These are phyloP conservation scores for Aspergillus incahuasiensis DNA, from an alignment of 495 filamentous ascomycete genomes.

Conservation along the genomic window DNA sequence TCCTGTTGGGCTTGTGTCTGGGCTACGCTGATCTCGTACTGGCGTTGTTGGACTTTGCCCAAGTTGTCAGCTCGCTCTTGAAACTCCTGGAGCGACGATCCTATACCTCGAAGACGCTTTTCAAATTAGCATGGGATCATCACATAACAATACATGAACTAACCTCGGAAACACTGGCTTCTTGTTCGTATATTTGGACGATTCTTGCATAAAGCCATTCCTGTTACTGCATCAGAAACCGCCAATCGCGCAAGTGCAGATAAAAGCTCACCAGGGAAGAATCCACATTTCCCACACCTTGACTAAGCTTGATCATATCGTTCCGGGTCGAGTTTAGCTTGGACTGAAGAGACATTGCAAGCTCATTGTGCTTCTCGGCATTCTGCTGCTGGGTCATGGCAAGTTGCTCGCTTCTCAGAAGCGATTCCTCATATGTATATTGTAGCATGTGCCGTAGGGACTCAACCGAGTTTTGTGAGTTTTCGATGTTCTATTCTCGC, in stretches of 20 bases:
- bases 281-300: conserved; percentile 30
- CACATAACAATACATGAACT: neutral
- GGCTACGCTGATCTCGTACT: conserved; percentile 31
- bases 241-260: neutral
- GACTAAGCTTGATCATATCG: conserved; percentile 22
- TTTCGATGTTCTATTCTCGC: conserved; percentile 32
- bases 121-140: conserved; percentile 12
- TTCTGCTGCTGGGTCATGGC: conserved; percentile 22
- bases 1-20: conserved; percentile 32
- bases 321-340: conserved; percentile 27
- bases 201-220: conserved; percentile 32
- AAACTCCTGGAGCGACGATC: conserved; percentile 31
- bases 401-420: conserved; percentile 24
- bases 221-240: conserved; percentile 16
- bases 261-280: conserved; percentile 25
- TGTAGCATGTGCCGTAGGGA: conserved; percentile 29
- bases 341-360: conserved; percentile 26
- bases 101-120: conserved; percentile 37
- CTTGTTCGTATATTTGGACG: conserved; percentile 28
- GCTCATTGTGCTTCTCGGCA: conserved; percentile 22
- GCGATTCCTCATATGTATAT: conserved; percentile 31
- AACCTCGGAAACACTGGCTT: conserved; percentile 32
- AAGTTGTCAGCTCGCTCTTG: conserved; percentile 32
- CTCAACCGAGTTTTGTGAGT: conserved; percentile 25
- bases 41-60: conserved; percentile 33